A percentile compares a stretch with the other conserved stretches of the same genome.
phyloP scores from a whole-genome alignment of 768 basidiomycete species.

The Neoboletus magnificus region DNA sequence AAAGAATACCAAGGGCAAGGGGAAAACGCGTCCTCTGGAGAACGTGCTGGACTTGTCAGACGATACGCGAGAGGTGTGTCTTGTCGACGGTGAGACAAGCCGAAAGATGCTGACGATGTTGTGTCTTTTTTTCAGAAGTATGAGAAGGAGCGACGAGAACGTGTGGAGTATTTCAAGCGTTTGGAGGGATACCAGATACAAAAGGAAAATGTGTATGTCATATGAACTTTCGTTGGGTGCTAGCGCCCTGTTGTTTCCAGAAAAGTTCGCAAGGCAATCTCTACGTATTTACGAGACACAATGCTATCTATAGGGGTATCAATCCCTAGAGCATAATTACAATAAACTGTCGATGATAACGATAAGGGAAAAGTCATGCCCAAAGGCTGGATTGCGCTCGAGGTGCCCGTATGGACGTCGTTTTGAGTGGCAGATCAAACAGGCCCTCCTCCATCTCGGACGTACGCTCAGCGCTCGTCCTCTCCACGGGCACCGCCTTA shows the following conservation, averaged over 20 bases:
- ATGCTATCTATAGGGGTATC: not conserved
- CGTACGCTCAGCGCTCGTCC: not conserved
- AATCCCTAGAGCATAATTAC: not conserved
- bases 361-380: not conserved
- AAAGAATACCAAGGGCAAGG: conserved; percentile 26
- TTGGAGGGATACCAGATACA: conserved; percentile 51
- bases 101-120: not conserved
- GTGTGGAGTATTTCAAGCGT: conserved; percentile 52
- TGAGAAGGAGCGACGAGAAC: conserved; percentile 46
- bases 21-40: conserved; percentile 21
- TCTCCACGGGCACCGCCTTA: not conserved
- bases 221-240: conserved; percentile 34
- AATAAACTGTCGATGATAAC: not conserved
- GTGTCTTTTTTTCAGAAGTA: conserved; percentile 30
- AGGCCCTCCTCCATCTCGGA: not conserved
- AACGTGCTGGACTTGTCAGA: conserved; percentile 29
- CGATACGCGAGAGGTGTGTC: conserved; percentile 30
- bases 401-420: conserved; percentile 14
- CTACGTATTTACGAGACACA: conserved; percentile 5
- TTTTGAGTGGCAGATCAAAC: conserved; percentile 11
- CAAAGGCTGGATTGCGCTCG: conserved; percentile 1
- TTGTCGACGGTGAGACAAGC: not conserved
- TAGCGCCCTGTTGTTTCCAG: not conserved
- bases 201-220: conserved; percentile 57
- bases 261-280: not conserved